phyloP scores from a whole-genome alignment of 805 yeast genomes.

The Suhomyces tanzawaensis region DNA sequence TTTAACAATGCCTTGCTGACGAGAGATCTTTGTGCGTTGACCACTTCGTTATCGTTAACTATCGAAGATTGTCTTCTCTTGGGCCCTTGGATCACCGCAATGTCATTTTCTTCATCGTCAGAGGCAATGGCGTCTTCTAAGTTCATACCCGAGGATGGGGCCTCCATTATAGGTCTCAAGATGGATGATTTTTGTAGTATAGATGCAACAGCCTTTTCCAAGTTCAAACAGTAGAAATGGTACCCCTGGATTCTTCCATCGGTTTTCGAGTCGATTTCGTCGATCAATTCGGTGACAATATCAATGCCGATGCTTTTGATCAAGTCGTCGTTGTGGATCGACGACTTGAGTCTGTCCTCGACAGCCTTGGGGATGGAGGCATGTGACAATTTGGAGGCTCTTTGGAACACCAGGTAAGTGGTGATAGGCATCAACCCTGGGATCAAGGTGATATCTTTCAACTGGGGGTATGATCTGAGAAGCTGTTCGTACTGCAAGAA shows the following conservation, averaged over 20 bases:
- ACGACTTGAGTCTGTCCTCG: constrained; percentile 52
- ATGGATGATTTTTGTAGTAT: constrained; percentile 64
- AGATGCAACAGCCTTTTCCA: constrained; percentile 89
- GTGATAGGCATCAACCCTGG: constrained; percentile 94
- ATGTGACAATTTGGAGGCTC: constrained; percentile 87
- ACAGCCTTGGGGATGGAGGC: constrained; percentile 71
- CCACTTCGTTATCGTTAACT: constrained; percentile 40
- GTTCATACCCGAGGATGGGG: constrained; percentile 21
- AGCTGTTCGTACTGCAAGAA: constrained; percentile 62
- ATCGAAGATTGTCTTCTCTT: constrained; percentile 38
- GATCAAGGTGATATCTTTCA: constrained; percentile 55
- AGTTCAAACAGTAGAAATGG: constrained; percentile 89
- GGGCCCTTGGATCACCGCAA: constrained; percentile 15
- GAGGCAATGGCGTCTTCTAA: constrained; percentile 40
- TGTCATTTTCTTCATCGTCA: constrained; percentile 31
- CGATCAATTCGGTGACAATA: constrained; percentile 60
- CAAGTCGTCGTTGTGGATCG: constrained; percentile 64
- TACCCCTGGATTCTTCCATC: constrained; percentile 67
- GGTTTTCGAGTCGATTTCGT: constrained; percentile 52
- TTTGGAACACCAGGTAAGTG: constrained; percentile 73
- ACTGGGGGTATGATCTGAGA: constrained; percentile 42
- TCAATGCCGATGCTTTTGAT: constrained; percentile 85
- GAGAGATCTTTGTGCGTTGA: constrained; percentile 20
- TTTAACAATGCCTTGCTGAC: constrained; percentile 25
- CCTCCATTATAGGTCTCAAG: constrained; percentile 45